Evolutionary conservation across 2,329 filamentous ascomycete species (phyloP).

Genomic region (Xylaria sp.): DNA sequence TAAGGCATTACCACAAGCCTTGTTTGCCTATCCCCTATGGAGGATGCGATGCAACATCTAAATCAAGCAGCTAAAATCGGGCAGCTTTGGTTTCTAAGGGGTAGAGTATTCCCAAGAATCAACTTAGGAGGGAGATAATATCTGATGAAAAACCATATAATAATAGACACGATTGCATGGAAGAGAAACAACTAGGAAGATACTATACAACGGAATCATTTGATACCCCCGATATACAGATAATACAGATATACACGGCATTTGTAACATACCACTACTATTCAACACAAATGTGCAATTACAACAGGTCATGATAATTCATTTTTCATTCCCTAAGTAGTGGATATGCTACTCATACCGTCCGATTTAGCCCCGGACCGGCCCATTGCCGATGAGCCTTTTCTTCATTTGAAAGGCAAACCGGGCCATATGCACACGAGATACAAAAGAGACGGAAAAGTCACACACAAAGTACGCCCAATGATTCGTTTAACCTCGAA

Average conservation of each 20-base stretch:
- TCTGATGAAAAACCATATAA: neutral
- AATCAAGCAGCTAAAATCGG: too few species aligned
- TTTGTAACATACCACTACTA: neutral
- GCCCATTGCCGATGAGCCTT: slow-evolving; percentile 32
- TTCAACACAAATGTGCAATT: neutral
- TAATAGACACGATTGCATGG: neutral
- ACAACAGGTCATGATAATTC: slow-evolving; percentile 12
- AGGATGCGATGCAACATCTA: too few species aligned
- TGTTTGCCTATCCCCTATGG: neutral
- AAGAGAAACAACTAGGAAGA: neutral
- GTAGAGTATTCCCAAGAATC: too few species aligned
- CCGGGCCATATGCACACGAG: slow-evolving; percentile 38
- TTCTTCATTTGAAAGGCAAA: slow-evolving; percentile 32
- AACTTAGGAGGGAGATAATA: too few species aligned
- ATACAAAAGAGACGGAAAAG: slow-evolving; percentile 38
- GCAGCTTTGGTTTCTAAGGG: too few species aligned
- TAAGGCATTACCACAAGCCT: too few species aligned
- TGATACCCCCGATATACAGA: too few species aligned
- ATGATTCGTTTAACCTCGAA: slow-evolving; percentile 58
- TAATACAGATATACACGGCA: neutral
- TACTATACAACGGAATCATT: too few species aligned
- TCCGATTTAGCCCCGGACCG: slow-evolving; percentile 29
- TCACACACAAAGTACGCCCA: slow-evolving; percentile 30
- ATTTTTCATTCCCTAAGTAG: slow-evolving; percentile 35
- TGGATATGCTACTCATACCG: slow-evolving; percentile 29